Evolutionary conservation across 2,329 filamentous ascomycete species (phyloP), one percentile per base, ranked within the genome.

Genomic region (Coleophoma crateriformis): DNA sequence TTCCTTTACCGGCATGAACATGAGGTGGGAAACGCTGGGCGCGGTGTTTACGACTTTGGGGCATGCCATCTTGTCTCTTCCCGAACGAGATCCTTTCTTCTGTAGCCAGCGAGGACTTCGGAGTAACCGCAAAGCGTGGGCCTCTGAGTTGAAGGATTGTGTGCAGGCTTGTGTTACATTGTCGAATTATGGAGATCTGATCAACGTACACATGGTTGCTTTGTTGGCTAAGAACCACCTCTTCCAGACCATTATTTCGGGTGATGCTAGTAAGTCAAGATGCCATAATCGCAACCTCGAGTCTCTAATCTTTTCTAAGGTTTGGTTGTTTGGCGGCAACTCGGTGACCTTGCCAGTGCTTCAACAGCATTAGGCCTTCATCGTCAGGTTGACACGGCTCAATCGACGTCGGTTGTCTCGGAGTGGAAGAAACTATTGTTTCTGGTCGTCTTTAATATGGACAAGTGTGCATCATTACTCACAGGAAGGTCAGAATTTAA

Each of bases 391-490:
- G 53, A 59, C 6, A 47, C 48, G 14, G 50, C 49, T 13, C 50
- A 51, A 7, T 54, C 47, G 7, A 45, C 58, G 2, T 54, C 69
- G 0, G 58, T 70, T 1, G 57, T 65, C 2, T 66, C 66, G 0
- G 71, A 75, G 43, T 56, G 59, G n/a, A 63, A 62, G 27, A 60
- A 66, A 15, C 54, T 66, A 3, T 45, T 73, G 3, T 68, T 70
- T 5, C 61, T 62, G 0, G 57, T 64, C 2, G 53, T 72, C 17
- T 75, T 71, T 49, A 65, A 61, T 33, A 56, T 71, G 8, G 79
- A 83, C 56, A 80, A 81, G 40, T 71, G 71, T 8, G 64, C 68
- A 0, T 71, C 76, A 0, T 69, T 75, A 0, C 80, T 81, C 42
- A 72, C 73, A 1, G 80, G 80, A 19, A 17, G 39, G 39, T 41